Percentiles rank a stretch among this genome's conserved stretches.
Conservation (phyloP, 768 basidiomycete species). For the Tephrocybe sp. region DNA sequence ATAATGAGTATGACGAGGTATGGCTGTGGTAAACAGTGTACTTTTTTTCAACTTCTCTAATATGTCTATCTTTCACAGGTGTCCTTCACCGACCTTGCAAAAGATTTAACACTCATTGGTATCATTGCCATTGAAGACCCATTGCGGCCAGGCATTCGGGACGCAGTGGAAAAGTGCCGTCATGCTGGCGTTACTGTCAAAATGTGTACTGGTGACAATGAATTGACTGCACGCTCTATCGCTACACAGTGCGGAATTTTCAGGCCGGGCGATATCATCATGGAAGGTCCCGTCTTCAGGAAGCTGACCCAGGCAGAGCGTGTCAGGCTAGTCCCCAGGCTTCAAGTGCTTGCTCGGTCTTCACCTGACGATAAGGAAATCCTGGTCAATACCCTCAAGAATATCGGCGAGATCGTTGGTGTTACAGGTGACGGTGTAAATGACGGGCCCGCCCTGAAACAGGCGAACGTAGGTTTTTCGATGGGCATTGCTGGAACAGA, state of each 20-base stretch:
- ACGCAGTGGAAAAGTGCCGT: conserved; percentile 89
- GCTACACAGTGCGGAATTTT: conserved; percentile 96
- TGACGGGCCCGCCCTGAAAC: conserved; percentile 94
- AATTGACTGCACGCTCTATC: conserved; percentile 91
- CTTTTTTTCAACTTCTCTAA: too few species aligned
- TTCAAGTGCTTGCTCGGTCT: conserved; percentile 96
- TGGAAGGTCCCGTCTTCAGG: conserved; percentile 96
- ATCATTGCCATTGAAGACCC: conserved; percentile 97
- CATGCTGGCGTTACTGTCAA: conserved; percentile 91
- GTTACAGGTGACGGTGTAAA: conserved; percentile 98
- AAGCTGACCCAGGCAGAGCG: conserved; percentile 68
- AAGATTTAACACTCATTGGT: conserved; percentile 79
- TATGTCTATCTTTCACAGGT: too few species aligned
- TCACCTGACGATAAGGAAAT: conserved; percentile 97
- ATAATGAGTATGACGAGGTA: conserved; percentile 56
- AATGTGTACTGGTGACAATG: conserved; percentile 99
- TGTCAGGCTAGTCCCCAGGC: conserved; percentile 81
- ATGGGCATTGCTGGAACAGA: conserved; percentile 98
- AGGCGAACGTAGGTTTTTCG: conserved; percentile 94
- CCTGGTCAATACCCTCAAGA: conserved; percentile 81
- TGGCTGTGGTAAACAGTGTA: too few species aligned
- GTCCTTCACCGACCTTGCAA: conserved; percentile 69
- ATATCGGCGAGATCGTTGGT: conserved; percentile 83
- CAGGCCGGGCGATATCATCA: conserved; percentile 89
- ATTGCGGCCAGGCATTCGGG: conserved; percentile 82